Percentiles rank a stretch among this genome's conserved stretches.
Evolutionary conservation across 306 rosid genomes (phyloP).

Genomic region (Mimosa pudica): DNA sequence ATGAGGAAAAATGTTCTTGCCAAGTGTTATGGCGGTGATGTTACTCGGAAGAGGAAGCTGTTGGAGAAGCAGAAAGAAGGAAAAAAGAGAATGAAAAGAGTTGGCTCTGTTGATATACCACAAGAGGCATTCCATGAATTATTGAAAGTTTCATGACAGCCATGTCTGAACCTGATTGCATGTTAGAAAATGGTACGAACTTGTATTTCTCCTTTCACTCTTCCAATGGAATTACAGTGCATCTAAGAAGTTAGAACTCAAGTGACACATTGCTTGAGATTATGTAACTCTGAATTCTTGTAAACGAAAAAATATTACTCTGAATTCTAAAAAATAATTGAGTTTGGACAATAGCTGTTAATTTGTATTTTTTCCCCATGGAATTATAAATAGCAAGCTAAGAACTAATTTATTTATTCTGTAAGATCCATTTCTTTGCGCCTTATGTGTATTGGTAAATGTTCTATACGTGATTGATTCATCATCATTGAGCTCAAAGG

Average conservation of each 20-base stretch:
- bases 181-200: slow-evolving; percentile 34
- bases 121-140: slow-evolving; percentile 95
- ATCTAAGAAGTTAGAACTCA: not conserved
- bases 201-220: slow-evolving; percentile 11
- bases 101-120: slow-evolving; percentile 93
- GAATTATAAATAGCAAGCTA: not conserved
- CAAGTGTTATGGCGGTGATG: slow-evolving; percentile 94
- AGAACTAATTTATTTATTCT: not conserved
- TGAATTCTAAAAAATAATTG: slow-evolving; percentile 1
- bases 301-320: not conserved
- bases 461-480: slow-evolving; percentile 1
- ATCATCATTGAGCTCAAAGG: not conserved
- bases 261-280: not conserved
- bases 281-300: slow-evolving; percentile 4
- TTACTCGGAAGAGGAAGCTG: slow-evolving; percentile 82
- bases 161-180: slow-evolving; percentile 5
- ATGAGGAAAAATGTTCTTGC: slow-evolving; percentile 94
- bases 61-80: slow-evolving; percentile 99
- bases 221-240: slow-evolving; percentile 10
- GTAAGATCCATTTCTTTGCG: not conserved
- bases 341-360: not conserved
- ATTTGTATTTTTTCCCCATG: not conserved
- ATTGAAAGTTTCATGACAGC: slow-evolving; percentile 71
- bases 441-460: not conserved
- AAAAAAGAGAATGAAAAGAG: slow-evolving; percentile 93